Conservation (phyloP, 2,329 filamentous ascomycete genomes). For the Meredithiella fracta region DNA sequence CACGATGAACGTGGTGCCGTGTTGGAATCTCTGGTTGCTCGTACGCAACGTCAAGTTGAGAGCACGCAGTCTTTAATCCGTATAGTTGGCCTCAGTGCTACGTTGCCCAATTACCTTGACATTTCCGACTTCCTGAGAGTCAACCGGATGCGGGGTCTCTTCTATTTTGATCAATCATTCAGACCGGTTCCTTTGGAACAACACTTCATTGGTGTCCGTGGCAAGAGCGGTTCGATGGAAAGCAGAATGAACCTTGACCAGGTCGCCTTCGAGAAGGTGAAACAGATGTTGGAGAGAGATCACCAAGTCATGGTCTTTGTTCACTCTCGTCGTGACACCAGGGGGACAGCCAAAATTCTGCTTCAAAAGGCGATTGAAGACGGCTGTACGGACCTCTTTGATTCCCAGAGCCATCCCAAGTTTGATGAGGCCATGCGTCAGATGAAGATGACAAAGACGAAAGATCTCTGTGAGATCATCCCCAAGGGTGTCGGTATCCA, state of each 20-base stretch:
- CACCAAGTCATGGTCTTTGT: constrained; percentile 99
- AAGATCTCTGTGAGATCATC: constrained; percentile 75
- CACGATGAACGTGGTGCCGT: constrained; percentile 95
- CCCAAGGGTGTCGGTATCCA: constrained; percentile 87
- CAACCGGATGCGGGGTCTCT: constrained; percentile 79
- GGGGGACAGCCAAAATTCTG: constrained; percentile 71
- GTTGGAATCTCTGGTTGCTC: constrained; percentile 83
- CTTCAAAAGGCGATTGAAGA: constrained; percentile 76
- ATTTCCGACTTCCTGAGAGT: constrained; percentile 95
- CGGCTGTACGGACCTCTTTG: constrained; percentile 64
- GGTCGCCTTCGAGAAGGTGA: constrained; percentile 84
- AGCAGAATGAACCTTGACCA: constrained; percentile 80
- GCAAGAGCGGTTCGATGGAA: constrained; percentile 65
- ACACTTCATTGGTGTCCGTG: constrained; percentile 91
- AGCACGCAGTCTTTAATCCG: constrained; percentile 95
- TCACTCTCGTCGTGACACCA: constrained; percentile 86
- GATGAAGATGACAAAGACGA: constrained; percentile 69
- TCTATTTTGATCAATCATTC: constrained; percentile 95
- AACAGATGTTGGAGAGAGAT: constrained; percentile 76
- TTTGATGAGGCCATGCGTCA: constrained; percentile 70
- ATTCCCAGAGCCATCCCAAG: constrained; percentile 59
- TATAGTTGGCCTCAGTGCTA: constrained; percentile 88
- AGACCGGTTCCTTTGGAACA: constrained; percentile 91
- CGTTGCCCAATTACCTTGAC: constrained; percentile 88
- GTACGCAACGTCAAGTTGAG: constrained; percentile 91